Conservation (phyloP, 805 yeast genomes). For the Metschnikowia chrysomelidarum region DNA sequence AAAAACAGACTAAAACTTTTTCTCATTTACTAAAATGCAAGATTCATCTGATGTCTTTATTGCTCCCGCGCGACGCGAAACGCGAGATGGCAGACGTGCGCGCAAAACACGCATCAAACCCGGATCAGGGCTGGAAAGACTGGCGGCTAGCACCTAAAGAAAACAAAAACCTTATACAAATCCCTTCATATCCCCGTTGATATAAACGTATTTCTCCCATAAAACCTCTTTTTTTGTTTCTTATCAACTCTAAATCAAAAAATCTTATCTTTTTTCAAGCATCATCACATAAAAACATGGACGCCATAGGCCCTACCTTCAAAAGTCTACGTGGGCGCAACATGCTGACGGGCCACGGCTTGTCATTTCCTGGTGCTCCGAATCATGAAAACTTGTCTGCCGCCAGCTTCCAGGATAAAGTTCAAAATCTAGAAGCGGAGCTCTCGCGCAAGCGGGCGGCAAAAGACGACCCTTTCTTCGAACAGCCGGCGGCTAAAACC, state of each 20-base stretch:
- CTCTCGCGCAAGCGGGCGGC: conserved; percentile 14
- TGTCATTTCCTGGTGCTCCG: conserved; percentile 13
- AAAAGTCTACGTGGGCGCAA: conserved; percentile 25
- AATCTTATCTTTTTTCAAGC: not conserved
- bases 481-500: conserved; percentile 21
- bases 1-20: too few species aligned
- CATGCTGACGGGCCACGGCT: conserved; percentile 20
- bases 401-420: conserved; percentile 6
- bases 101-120: conserved; percentile 8
- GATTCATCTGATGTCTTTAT: too few species aligned
- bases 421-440: conserved; percentile 10
- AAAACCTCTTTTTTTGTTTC: too few species aligned
- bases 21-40: too few species aligned
- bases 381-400: too few species aligned
- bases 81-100: conserved; percentile 7
- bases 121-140: conserved; percentile 1
- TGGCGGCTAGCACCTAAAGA: not conserved
- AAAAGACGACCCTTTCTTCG: conserved; percentile 30
- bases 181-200: too few species aligned
- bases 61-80: conserved; percentile 10
- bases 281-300: conserved; percentile 13
- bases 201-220: too few species aligned
- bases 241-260: too few species aligned
- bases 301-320: conserved; percentile 21
- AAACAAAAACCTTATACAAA: not conserved